Base-by-base conservation (phyloP, 768 basidiomycete species). In the Phylloporus arenicola region DNA sequence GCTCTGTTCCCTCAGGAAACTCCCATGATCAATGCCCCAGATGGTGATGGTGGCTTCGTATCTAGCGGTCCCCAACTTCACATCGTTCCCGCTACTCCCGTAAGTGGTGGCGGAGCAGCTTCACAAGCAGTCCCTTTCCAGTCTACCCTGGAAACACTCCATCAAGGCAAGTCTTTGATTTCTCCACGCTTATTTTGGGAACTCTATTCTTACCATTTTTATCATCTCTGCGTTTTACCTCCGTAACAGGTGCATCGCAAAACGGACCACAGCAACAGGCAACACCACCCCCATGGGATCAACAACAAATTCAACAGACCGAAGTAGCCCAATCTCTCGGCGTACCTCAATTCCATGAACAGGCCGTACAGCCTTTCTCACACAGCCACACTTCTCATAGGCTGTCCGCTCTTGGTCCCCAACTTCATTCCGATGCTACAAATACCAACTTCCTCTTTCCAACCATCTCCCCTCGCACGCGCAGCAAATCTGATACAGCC, bases 51-150 rank as follows among this genome's bases (percentile, higher is more conserved):
- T 33, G 70, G 71, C 25, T 67, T 69, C 48, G 67, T 72, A 44
- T 63, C 69, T 9, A 68, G 70, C 16, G 81, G 84, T 0, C 87
- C 85, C 1, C 78, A 77, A 45, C 75, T 92, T 53, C 81, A 88
- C 61, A 83, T 92, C 54, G 87, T 90, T 7, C 89, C 89, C 37
- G 86, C 88, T 19, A 92, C 89, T 3, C 89, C 89, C 8, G 75
- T 92, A 48, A 79, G 78, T 52, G 83, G 82, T 39, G 82, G 80
- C 19, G 81, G 71, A 31, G 75, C 70, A 24, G 70, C 70, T 33
- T 68, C 70, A 10, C 73, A 75, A 51, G 63, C 71, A 34, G 75
- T 70, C 33, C 74, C 78, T 35, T 85, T 83, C 72, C 77, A 78
- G 56, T 69, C 72, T 31, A 71, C 74, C 43, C 64, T 78, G 56